Percentiles rank a stretch among this genome's conserved stretches.
phyloP scores from a whole-genome alignment of 441 rosid species.

The Erodium moschatum region DNA sequence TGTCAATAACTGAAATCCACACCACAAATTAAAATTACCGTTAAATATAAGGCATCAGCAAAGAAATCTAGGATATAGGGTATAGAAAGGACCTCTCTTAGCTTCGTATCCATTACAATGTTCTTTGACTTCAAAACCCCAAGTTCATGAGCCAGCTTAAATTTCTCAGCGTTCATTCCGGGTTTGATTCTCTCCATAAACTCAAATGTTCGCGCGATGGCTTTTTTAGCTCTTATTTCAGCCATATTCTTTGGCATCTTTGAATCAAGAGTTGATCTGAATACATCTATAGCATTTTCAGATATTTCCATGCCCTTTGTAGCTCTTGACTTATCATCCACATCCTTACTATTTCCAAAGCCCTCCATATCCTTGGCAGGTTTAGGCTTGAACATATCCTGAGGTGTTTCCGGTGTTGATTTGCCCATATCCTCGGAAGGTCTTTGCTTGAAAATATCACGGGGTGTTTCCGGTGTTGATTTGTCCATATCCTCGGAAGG shows the following conservation, averaged over 20 bases:
- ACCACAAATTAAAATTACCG: neutral
- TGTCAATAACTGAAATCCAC: neutral
- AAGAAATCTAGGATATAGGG: conserved; percentile 3
- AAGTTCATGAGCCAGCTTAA: conserved; percentile 22
- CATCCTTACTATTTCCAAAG: conserved; percentile 13
- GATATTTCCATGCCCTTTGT: neutral
- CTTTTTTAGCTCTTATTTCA: neutral
- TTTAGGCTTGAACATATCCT: neutral
- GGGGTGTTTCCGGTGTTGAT: too few species aligned
- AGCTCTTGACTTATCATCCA: neutral
- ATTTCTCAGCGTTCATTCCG: neutral
- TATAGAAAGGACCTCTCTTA: conserved; percentile 29
- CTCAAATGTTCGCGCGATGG: neutral
- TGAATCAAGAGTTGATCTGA: neutral
- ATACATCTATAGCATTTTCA: neutral
- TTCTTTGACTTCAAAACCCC: conserved; percentile 32
- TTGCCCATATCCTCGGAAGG: neutral
- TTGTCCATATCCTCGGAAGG: conserved; percentile 11
- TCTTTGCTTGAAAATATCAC: too few species aligned
- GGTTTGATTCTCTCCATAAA: neutral
- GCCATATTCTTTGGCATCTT: neutral
- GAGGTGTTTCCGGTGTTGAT: neutral
- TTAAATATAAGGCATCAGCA: neutral
- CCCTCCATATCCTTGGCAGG: neutral
- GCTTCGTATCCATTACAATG: conserved; percentile 24